Evolutionary conservation across 2,329 filamentous ascomycete genomes (phyloP).

Genomic region (Fusarium sp.): DNA sequence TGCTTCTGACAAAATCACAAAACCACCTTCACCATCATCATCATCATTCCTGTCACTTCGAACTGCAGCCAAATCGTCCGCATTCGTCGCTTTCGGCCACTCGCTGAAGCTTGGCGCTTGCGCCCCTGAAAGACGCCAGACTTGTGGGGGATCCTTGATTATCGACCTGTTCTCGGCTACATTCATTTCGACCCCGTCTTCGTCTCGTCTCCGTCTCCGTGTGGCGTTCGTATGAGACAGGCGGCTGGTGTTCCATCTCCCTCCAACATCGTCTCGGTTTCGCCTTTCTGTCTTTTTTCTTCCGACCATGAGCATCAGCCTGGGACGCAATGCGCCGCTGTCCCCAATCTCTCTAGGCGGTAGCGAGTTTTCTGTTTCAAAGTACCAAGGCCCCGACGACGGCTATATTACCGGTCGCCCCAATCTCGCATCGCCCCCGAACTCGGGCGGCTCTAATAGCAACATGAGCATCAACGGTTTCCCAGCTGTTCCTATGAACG

Average conservation of each 20-base stretch:
- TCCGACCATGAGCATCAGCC: slow-evolving; percentile 69
- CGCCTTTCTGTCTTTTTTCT: slow-evolving; percentile 34
- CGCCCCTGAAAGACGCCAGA: slow-evolving; percentile 47
- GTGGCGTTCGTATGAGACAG: slow-evolving; percentile 50
- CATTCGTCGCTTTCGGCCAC: slow-evolving; percentile 40
- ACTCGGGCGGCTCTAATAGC: slow-evolving; percentile 72
- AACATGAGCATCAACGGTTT: slow-evolving; percentile 72
- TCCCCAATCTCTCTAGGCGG: slow-evolving; percentile 87
- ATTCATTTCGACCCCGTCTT: slow-evolving; percentile 43
- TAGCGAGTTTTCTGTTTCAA: slow-evolving; percentile 83
- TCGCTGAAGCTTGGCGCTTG: slow-evolving; percentile 45
- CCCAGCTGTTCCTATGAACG: slow-evolving; percentile 53
- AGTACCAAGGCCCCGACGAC: slow-evolving; percentile 71
- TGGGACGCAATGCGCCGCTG: slow-evolving; percentile 78
- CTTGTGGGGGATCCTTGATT: slow-evolving; percentile 49
- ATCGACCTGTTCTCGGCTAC: slow-evolving; percentile 23
- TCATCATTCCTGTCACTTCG: slow-evolving; percentile 26
- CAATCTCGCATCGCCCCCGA: slow-evolving; percentile 76
- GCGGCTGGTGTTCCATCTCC: slow-evolving; percentile 46
- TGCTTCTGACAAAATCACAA: slow-evolving; percentile 2
- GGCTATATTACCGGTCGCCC: slow-evolving; percentile 67
- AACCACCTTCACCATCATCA: slow-evolving; percentile 6
- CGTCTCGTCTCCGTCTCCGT: slow-evolving; percentile 28
- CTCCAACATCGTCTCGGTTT: slow-evolving; percentile 45
- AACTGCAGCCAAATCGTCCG: slow-evolving; percentile 24